Evolutionary conservation across 1,284 basidiomycete genomes (phyloP), one percentile per base, ranked within the genome.

Genomic region (Gomphus bonarii): DNA sequence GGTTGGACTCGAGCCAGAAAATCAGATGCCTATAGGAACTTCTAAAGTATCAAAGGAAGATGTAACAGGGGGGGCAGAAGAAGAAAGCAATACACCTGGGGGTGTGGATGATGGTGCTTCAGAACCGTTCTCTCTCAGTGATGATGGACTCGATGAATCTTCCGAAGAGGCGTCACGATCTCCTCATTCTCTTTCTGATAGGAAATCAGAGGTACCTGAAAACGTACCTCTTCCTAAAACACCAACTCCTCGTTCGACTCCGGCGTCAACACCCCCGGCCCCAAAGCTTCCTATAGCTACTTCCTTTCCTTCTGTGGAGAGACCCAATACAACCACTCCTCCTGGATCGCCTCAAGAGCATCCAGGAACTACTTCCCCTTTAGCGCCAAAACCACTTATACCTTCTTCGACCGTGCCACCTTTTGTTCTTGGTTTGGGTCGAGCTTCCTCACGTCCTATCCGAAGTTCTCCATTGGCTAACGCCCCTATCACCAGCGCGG

Each of bases 401-500:
- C 60, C 67, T 11, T 52, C 66, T 30, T 44, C 65, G 20, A 25
- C 25, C 25, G 36, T 46, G 25, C n/a, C 54, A 4, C 63, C 74
- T 7, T 72, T 75, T 46, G 65, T 68, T 22, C 61, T 79, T 47
- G 74, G 75, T 28, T 65, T 75, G 40, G 76, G 77, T 46, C 72
- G 79, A 50, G 76, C 77, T 11, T 80, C 73, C 54, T 83, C 80
- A 14, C 75, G 79, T 10, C 84, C 82, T 0, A 66, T 74, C 7
- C 77, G 80, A 44, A 84, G 82, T 60, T 85, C 83, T 9, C 82
- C 83, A 1, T 69, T 85, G 51, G 79, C 82, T 5, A 76, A 66
- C 53, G 57, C 73, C 8, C 73, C 82, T 2, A 65, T 79, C 16
- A 74, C 75, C 18, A 35, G 30, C 22, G 30, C 53, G 16, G 33